phyloP scores from a whole-genome alignment of 108 stramenopile species.

The Cyclotella cryptica region DNA sequence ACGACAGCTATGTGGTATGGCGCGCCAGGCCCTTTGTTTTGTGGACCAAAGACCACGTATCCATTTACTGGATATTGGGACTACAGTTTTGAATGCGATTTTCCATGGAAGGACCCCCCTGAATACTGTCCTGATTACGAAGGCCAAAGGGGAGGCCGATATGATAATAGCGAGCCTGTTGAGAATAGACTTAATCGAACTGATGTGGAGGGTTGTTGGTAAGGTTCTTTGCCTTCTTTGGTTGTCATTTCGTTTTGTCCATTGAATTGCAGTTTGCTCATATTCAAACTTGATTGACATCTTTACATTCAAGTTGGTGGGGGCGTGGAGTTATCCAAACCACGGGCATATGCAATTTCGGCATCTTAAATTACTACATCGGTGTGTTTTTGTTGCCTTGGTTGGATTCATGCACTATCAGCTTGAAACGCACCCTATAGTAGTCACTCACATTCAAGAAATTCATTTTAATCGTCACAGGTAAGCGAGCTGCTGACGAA shows the following conservation, averaged over 20 bases:
- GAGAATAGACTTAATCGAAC: constrained; percentile 37
- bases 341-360: constrained; percentile 52
- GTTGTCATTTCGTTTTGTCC: neutral
- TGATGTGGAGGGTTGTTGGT: constrained; percentile 62
- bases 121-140: constrained; percentile 43
- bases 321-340: constrained; percentile 54
- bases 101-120: constrained; percentile 48
- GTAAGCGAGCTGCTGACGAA: constrained; percentile 26
- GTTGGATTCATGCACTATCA: constrained; percentile 11
- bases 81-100: constrained; percentile 40
- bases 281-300: neutral
- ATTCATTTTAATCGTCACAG: neutral
- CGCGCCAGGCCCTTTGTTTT: constrained; percentile 44
- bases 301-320: constrained; percentile 17
- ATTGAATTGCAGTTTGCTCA: too few relatives aligned
- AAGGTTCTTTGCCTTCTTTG: constrained; percentile 8
- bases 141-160: constrained; percentile 49
- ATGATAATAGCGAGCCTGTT: constrained; percentile 29
- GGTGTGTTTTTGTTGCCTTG: neutral
- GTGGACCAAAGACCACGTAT: constrained; percentile 37
- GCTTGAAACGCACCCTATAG: neutral
- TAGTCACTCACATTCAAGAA: neutral
- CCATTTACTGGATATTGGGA: constrained; percentile 60
- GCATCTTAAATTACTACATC: constrained; percentile 45
- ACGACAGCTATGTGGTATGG: constrained; percentile 59